Base-by-base conservation (phyloP, 306 rosid species). In the Lagenaria siceraria region DNA sequence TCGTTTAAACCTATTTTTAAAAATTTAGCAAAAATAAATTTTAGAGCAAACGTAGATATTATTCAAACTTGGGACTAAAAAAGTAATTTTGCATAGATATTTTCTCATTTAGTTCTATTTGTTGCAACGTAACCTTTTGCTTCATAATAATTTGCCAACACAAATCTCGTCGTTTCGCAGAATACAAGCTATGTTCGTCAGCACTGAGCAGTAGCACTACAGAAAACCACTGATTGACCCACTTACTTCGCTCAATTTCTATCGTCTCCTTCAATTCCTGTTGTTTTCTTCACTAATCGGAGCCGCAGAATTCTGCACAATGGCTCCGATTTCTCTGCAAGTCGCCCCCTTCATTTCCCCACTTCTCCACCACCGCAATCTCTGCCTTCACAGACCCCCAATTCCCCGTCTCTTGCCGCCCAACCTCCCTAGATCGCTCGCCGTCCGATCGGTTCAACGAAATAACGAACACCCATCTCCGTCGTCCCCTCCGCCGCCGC, bases 331-430 rank as follows among this genome's bases (percentile, higher is more conserved):
- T 65, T 64, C 68, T 46, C 22, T 79, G 35, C 58, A 82, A 31
- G 74, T 76, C 76, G 38, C 74, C 65, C 61, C 85, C 42, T 81
- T 75, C 74, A 21, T 52, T 78, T 46, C 78, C 13, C 74, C 61
- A 10, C 82, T 75, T 9, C 36, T 75, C 25, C 40, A 59, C 83
- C 81, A 35, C 54, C 81, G 10, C 22, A 79, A 55, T 18, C 36
- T 76, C 24, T 21, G 77, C 63, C 76, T 74, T 54, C 43, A 8
- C 65, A 54, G 29, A 46, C 69, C 27, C 74, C 75, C 24, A 24
- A 29, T 4, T 17, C 31, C 60, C 21, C 5, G 33, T 2, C n/a
- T 38, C 48, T 59, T 70, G 46, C 62, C 75, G 2, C 63, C 81
- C 38, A 77, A 79, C 24, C 29, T 35, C 51, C 33, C 78, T 61